Evolutionary conservation across 2,329 filamentous ascomycete genomes (phyloP), one percentile per base, ranked within the genome.

Genomic region (Acephala macrosclerotiorum): DNA sequence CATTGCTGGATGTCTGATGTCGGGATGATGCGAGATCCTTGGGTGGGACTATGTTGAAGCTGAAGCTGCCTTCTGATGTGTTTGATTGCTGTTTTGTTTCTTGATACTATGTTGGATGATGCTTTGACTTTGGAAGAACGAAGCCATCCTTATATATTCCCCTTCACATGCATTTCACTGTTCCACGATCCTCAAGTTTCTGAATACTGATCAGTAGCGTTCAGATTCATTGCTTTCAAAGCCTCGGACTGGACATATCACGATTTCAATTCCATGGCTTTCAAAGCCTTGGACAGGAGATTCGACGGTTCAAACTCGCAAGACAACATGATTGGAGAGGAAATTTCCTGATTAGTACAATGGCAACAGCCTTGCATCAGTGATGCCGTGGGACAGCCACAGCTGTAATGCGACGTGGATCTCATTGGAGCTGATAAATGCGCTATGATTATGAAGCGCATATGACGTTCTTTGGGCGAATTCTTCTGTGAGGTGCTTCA

Each of bases 1-100:
- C 69, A 70, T 71, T 26, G 49, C 25, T 53, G 25, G 42, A 29
- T 7, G 22, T 51, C 11, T 53, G 14, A 53, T 18, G 26, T 53
- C 22, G 8, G n/a, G 20, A 7, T 38, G 47, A n/a, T 4, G 25
- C 4, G 22, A 9, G 14, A 53, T 53, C 12, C 25, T 49, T 49
- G 8, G 11, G 9, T 25, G 8, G 18, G 20, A 25, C 3, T 42
- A n/a, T n/a, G 7, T 49, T 25, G 45, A 49, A 49, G 22, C 7
- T 22, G n/a, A 22, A 9, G 18, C 11, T 25, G 20, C 11, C 1
- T 25, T 49, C 9, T 26, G 22, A 49, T 20, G 9, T 49, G 6
- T 26, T 49, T 29, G 3, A 12, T 53, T 16, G 3, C 2, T 53
- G 49, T 49, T n/a, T 49, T 16, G 18, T 42, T 42, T 16, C 40